Evolutionary conservation across 371 early-diverging fungal species (phyloP).

Genomic region (Mortierella sp.): DNA sequence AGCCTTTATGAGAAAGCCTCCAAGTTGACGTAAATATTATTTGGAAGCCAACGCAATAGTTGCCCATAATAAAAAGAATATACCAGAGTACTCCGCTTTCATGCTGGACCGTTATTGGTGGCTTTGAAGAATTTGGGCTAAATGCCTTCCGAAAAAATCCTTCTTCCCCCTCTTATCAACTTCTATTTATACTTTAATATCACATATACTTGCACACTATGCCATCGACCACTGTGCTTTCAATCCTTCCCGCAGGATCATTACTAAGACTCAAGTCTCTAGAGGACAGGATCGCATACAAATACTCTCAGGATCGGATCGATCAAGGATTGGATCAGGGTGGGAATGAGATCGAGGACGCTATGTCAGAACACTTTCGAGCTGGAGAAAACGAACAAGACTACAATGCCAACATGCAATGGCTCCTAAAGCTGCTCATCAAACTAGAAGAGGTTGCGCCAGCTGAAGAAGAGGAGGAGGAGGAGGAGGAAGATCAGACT

Average conservation of each 20-base stretch:
- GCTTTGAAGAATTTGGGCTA: background rate
- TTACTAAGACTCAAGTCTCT: slow-evolving; percentile 32
- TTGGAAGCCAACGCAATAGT: background rate
- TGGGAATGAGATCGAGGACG: slow-evolving; percentile 48
- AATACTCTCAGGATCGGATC: slow-evolving; percentile 56
- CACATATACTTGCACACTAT: slow-evolving; percentile 16
- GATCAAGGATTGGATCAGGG: slow-evolving; percentile 52
- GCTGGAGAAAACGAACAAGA: slow-evolving; percentile 16
- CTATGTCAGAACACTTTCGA: slow-evolving; percentile 1
- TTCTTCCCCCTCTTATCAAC: background rate
- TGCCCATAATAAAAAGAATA: background rate
- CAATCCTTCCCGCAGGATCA: slow-evolving; percentile 34
- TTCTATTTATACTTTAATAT: background rate
- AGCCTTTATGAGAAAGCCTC: slow-evolving; percentile 91
- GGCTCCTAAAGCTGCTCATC: slow-evolving; percentile 42
- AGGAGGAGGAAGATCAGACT: slow-evolving; percentile 1
- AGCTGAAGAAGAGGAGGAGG: slow-evolving; percentile 31
- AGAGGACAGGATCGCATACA: slow-evolving; percentile 51
- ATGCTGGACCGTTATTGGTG: background rate
- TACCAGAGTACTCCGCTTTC: background rate
- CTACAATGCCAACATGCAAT: slow-evolving; percentile 34
- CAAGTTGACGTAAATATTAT: slow-evolving; percentile 37
- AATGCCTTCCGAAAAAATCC: background rate
- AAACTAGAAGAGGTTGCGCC: slow-evolving; percentile 48
- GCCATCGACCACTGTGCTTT: slow-evolving; percentile 17